Conservation (phyloP, 139 green algal genomes). For the Micractinium conductrix region DNA sequence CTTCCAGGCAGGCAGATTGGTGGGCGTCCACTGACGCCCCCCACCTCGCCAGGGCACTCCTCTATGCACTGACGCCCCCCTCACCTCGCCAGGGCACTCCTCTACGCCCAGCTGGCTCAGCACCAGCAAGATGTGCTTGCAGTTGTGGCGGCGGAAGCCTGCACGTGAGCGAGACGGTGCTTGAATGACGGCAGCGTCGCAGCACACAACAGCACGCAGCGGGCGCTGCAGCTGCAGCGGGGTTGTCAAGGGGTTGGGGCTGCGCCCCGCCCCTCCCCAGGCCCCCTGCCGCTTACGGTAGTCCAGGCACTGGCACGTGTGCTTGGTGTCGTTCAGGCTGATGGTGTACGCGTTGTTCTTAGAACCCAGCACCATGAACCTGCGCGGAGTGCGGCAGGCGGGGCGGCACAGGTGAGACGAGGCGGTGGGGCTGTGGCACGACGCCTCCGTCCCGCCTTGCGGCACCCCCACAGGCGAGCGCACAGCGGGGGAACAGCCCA, state of each 20-base stretch:
- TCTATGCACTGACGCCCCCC: no score
- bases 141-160: constrained; percentile 44
- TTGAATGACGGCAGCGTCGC: background rate
- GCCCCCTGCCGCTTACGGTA: constrained; percentile 15
- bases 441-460: background rate
- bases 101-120: background rate
- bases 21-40: background rate
- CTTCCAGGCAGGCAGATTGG: background rate
- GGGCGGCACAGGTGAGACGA: background rate
- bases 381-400: background rate
- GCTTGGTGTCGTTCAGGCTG: constrained; percentile 32
- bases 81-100: background rate
- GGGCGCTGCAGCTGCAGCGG: background rate
- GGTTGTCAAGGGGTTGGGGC: background rate
- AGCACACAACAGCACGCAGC: background rate
- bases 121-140: constrained; percentile 48
- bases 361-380: constrained; percentile 38
- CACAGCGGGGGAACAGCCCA: background rate
- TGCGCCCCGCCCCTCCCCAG: background rate
- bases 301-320: constrained; percentile 44
- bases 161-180: background rate
- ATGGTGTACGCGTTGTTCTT: constrained; percentile 47
- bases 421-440: background rate
- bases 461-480: background rate
- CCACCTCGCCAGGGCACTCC: background rate